phyloP scores from a whole-genome alignment of 441 rosid genomes.

The Gossypium gossypioides region DNA sequence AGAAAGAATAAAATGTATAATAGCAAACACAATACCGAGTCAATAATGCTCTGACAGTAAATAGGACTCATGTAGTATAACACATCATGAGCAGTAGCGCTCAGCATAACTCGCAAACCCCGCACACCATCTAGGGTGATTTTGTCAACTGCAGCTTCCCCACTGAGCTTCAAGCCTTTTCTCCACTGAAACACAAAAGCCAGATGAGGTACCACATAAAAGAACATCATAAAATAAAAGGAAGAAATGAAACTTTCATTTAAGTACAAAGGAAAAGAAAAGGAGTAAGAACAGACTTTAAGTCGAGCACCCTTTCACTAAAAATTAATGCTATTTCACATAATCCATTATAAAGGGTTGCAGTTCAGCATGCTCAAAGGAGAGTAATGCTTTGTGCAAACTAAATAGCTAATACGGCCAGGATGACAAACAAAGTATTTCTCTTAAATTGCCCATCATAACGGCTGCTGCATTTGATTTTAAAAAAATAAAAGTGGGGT shows the following conservation, averaged over 20 bases:
- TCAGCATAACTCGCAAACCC: slow-evolving; percentile 73
- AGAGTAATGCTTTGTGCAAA: background rate
- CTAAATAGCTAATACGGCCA: background rate
- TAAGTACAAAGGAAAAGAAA: background rate
- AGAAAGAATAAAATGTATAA: slow-evolving; percentile 1
- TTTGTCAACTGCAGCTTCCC: slow-evolving; percentile 89
- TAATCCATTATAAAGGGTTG: background rate
- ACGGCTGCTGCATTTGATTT: background rate
- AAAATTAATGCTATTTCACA: background rate
- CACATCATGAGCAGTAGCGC: slow-evolving; percentile 97
- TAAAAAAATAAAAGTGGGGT: background rate
- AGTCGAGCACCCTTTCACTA: background rate
- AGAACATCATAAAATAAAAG: background rate
- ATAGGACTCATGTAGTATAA: slow-evolving; percentile 97
- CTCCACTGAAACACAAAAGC: slow-evolving; percentile 69
- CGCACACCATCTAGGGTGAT: slow-evolving; percentile 92
- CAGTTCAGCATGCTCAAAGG: background rate
- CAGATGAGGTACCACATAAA: slow-evolving; percentile 1
- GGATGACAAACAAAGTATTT: background rate
- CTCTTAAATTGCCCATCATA: background rate
- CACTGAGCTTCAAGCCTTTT: slow-evolving; percentile 90
- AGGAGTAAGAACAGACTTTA: background rate
- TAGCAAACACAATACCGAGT: slow-evolving; percentile 52
- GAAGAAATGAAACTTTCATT: background rate
- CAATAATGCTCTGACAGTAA: slow-evolving; percentile 84